Evolutionary conservation across 2,329 filamentous ascomycete genomes (phyloP).

Genomic region (Colletotrichum sojae): DNA sequence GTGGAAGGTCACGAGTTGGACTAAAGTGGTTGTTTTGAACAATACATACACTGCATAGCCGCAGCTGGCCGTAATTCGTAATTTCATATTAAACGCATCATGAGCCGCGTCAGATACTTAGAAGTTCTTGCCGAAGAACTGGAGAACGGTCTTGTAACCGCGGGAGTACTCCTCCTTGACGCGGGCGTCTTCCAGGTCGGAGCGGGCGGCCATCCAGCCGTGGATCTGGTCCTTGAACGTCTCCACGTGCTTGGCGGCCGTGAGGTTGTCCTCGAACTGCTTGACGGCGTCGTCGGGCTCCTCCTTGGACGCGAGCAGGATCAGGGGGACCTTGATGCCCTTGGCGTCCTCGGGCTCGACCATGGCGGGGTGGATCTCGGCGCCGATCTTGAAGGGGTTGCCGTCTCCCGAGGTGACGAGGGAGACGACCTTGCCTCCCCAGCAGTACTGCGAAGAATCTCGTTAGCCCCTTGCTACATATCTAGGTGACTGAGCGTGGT

Average conservation of each 20-base stretch:
- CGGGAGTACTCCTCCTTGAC: conserved; percentile 74
- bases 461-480: background rate
- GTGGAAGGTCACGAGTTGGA: too few relatives aligned
- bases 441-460: conserved; percentile 67
- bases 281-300: conserved; percentile 70
- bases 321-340: conserved; percentile 72
- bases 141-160: conserved; percentile 71
- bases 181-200: conserved; percentile 68
- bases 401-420: conserved; percentile 63
- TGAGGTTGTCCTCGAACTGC: conserved; percentile 68
- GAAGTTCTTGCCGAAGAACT: conserved; percentile 70
- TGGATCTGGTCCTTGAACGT: conserved; percentile 78
- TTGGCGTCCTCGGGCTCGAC: conserved; percentile 74
- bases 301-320: conserved; percentile 76
- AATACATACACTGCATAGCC: too few relatives aligned
- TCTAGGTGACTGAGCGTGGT: background rate
- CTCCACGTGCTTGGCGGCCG: conserved; percentile 72
- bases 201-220: conserved; percentile 81
- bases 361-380: conserved; percentile 73
- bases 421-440: conserved; percentile 78
- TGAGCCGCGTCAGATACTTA: conserved; percentile 38
- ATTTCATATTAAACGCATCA: too few relatives aligned
- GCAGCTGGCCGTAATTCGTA: too few relatives aligned
- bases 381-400: conserved; percentile 70
- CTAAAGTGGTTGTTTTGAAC: too few relatives aligned